These are phyloP conservation scores for Candida awuae DNA, from an alignment of 805 yeast species.

Conservation along the genomic window DNA sequence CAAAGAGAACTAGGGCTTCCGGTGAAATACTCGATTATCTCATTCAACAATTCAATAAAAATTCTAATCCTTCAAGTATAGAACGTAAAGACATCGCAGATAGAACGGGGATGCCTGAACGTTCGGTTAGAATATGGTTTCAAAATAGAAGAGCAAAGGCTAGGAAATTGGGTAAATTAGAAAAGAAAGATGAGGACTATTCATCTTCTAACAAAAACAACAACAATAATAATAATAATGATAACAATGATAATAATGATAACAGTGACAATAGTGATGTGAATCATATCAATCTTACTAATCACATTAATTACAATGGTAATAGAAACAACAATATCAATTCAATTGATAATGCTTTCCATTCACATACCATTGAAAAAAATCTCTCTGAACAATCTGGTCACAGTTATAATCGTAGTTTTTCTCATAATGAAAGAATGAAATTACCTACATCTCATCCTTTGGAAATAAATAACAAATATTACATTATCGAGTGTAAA, in stretches of 20 bases:
- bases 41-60: constrained; percentile 58
- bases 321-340: constrained; percentile 3
- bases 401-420: too few species aligned
- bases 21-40: constrained; percentile 70
- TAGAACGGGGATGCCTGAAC: constrained; percentile 73
- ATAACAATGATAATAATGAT: background rate
- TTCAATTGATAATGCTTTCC: background rate
- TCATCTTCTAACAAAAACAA: background rate
- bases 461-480: constrained; percentile 52
- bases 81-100: constrained; percentile 62
- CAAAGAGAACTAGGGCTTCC: constrained; percentile 30
- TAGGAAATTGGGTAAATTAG: constrained; percentile 50
- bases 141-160: constrained; percentile 80
- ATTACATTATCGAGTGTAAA: constrained; percentile 56
- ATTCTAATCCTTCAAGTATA: constrained; percentile 71
- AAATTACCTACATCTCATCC: constrained; percentile 31
- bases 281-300: background rate
- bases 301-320: background rate
- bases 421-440: too few species aligned
- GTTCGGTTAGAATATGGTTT: constrained; percentile 89
- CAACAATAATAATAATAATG: background rate
- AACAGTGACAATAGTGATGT: background rate
- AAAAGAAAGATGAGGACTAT: constrained; percentile 20
- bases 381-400: constrained; percentile 11
- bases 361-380: constrained; percentile 13